Percentiles rank a stretch among this genome's conserved stretches.
Conservation (phyloP, 139 green algal species). For the Chlorella sp. region DNA sequence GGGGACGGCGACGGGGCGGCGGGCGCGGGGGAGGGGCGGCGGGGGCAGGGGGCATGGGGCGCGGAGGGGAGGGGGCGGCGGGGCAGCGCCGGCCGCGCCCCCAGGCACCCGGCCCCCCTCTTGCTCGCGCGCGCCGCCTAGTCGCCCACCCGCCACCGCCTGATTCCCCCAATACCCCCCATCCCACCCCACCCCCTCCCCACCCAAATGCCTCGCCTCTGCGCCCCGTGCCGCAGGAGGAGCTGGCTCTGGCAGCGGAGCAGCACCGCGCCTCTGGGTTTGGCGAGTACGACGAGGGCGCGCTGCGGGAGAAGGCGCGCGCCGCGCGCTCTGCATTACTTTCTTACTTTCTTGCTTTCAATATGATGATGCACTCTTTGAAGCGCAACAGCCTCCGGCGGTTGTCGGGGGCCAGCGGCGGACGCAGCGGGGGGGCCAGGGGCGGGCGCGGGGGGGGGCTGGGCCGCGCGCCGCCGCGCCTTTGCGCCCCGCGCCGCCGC, state of each 20-base stretch:
- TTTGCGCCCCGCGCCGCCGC: neutral
- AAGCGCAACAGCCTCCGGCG: slow-evolving; percentile 24
- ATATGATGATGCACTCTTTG: slow-evolving; percentile 4
- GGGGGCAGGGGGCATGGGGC: neutral
- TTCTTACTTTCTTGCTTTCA: neutral
- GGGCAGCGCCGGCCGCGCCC: neutral
- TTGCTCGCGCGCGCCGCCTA: too few species aligned
- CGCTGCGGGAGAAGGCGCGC: too few species aligned
- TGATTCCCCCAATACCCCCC: too few species aligned
- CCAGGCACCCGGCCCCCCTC: neutral
- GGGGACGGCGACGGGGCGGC: neutral
- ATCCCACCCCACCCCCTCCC: too few species aligned
- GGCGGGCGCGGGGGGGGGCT: neutral
- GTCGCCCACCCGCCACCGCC: too few species aligned
- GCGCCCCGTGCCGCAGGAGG: too few species aligned
- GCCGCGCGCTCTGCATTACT: too few species aligned
- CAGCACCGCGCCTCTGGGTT: too few species aligned
- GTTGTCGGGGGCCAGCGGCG: slow-evolving; percentile 40
- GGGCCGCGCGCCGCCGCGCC: neutral
- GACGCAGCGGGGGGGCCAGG: slow-evolving; percentile 41
- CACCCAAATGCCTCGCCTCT: neutral
- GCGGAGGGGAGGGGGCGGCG: neutral
- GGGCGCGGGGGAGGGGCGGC: neutral
- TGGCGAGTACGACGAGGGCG: too few species aligned
- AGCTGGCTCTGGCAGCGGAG: neutral